These are phyloP conservation scores for Saitozyma podzolica DNA, from an alignment of 768 basidiomycete genomes.

Conservation along the genomic window DNA sequence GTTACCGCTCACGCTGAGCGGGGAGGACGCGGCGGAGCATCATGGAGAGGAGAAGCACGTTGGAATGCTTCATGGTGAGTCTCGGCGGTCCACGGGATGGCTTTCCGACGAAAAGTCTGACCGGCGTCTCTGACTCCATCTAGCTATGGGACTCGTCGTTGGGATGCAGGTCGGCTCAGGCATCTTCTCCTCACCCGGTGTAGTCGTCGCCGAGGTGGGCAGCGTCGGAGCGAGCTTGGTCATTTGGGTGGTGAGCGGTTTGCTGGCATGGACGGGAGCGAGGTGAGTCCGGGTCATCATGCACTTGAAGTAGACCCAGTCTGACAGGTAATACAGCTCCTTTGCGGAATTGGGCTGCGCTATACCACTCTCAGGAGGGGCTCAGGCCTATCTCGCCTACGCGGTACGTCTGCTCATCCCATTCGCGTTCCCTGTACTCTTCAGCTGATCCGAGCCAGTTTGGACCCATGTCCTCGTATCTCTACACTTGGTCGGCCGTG, in stretches of 20 bases:
- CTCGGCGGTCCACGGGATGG: not conserved
- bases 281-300: constrained; percentile 26
- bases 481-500: constrained; percentile 94
- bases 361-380: constrained; percentile 65
- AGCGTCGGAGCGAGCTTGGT: constrained; percentile 84
- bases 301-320: not conserved
- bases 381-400: constrained; percentile 81
- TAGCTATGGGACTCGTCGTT: constrained; percentile 81
- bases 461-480: constrained; percentile 63
- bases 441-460: constrained; percentile 32
- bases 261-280: constrained; percentile 92
- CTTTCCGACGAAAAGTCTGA: not conserved
- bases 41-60: constrained; percentile 67
- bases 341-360: constrained; percentile 89
- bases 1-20: constrained; percentile 72
- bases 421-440: not conserved
- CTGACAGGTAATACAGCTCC: constrained; percentile 59
- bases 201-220: constrained; percentile 82
- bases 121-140: not conserved
- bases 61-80: constrained; percentile 71
- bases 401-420: constrained; percentile 61
- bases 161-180: constrained; percentile 88
- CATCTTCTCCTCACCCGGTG: constrained; percentile 91
- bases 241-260: constrained; percentile 80
- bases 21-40: constrained; percentile 65